Conservation (phyloP, 2,329 filamentous ascomycete species). For the Sporothrix mexicana region DNA sequence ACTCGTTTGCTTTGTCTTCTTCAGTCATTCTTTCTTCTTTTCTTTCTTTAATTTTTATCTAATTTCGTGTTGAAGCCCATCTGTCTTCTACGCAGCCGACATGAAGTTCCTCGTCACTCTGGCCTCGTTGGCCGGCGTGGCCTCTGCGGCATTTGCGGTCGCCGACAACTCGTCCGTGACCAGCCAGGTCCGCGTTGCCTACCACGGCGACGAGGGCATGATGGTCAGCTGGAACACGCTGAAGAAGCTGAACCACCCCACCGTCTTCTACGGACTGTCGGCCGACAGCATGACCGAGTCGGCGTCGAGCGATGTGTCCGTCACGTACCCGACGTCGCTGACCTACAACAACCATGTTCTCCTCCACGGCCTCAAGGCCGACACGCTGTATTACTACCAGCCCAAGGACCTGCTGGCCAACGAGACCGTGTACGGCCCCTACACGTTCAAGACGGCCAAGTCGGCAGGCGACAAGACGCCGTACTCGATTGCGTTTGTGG, state of each 20-base stretch:
- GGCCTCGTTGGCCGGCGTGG: background rate
- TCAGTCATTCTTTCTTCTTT: background rate
- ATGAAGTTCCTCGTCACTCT: background rate
- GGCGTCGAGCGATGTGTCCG: constrained; percentile 41
- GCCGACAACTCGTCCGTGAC: constrained; percentile 33
- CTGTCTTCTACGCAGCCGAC: background rate
- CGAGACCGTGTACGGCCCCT: constrained; percentile 48
- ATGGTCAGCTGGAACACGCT: constrained; percentile 47
- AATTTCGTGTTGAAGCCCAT: background rate
- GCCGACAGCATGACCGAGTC: constrained; percentile 38
- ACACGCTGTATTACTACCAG: constrained; percentile 57
- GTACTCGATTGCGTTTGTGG: constrained; percentile 56
- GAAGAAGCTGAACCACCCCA: constrained; percentile 40
- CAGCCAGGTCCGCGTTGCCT: constrained; percentile 34
- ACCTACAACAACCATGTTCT: constrained; percentile 53
- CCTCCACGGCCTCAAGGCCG: constrained; percentile 49
- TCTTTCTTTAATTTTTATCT: background rate
- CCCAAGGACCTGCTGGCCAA: constrained; percentile 57
- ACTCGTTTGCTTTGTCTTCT: constrained; percentile 7
- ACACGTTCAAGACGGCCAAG: constrained; percentile 44
- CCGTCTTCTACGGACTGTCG: constrained; percentile 42
- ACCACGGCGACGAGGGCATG: constrained; percentile 38
- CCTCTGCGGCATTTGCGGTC: constrained; percentile 24
- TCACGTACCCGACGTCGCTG: constrained; percentile 44
- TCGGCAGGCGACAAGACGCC: constrained; percentile 50